phyloP scores from a whole-genome alignment of 306 rosid species.

The Purshia tridentata region DNA sequence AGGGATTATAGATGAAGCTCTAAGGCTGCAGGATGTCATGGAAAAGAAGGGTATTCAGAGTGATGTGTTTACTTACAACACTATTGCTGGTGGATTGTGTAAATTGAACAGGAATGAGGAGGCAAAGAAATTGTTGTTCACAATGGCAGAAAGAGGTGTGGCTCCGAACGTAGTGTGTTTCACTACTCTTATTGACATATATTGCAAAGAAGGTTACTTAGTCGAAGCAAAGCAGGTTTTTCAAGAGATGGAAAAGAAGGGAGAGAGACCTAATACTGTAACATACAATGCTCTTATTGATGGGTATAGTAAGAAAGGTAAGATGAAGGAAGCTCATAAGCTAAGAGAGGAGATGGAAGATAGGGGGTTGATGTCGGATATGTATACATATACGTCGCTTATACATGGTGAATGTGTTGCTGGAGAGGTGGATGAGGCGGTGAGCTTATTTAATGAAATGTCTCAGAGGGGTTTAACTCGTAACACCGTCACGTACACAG shows the following conservation, averaged over 20 bases:
- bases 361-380: conserved; percentile 62
- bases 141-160: conserved; percentile 69
- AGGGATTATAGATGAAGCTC: conserved; percentile 70
- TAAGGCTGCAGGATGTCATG: conserved; percentile 48
- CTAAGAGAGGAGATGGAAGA: conserved; percentile 55
- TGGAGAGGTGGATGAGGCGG: conserved; percentile 62
- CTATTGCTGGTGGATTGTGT: conserved; percentile 63
- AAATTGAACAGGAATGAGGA: conserved; percentile 51
- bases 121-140: conserved; percentile 55
- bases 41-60: conserved; percentile 58
- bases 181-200: conserved; percentile 63
- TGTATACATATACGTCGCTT: conserved; percentile 70
- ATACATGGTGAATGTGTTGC: conserved; percentile 68
- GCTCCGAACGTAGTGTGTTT: conserved; percentile 54
- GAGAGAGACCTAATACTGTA: conserved; percentile 52
- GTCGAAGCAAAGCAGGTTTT: conserved; percentile 60
- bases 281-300: conserved; percentile 69
- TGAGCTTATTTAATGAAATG: conserved; percentile 66
- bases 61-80: conserved; percentile 56
- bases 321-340: conserved; percentile 54
- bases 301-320: conserved; percentile 62
- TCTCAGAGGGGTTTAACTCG: conserved; percentile 42
- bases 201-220: conserved; percentile 82
- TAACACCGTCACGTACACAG: conserved; percentile 56
- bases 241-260: conserved; percentile 57